These are phyloP conservation scores for Daedalea quercina DNA, from an alignment of 768 basidiomycete species.

Conservation along the genomic window DNA sequence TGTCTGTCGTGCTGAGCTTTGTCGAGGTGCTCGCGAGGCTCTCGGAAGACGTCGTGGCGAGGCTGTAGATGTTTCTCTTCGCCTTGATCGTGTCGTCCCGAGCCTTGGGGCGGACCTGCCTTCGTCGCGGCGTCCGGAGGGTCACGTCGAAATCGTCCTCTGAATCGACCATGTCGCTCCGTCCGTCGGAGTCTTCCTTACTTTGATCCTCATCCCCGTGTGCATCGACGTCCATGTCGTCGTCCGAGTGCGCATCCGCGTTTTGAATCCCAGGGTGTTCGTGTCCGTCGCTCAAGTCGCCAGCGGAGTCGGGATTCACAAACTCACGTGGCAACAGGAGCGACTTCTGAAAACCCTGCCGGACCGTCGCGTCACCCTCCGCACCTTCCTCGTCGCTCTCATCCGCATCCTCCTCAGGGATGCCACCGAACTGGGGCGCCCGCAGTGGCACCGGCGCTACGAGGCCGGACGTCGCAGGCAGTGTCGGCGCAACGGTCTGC, in stretches of 20 bases:
- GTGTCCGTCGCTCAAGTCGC: slow-evolving; percentile 53
- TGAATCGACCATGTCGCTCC: slow-evolving; percentile 31
- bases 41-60: slow-evolving; percentile 15
- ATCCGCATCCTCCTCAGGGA: slow-evolving; percentile 5
- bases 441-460: slow-evolving; percentile 11
- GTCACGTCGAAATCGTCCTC: slow-evolving; percentile 66
- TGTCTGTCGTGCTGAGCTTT: slow-evolving; percentile 23
- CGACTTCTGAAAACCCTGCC: slow-evolving; percentile 65
- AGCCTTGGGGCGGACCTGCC: slow-evolving; percentile 32
- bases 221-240: slow-evolving; percentile 23
- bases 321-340: slow-evolving; percentile 62
- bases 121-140: slow-evolving; percentile 62
- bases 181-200: slow-evolving; percentile 5
- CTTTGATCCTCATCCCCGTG: slow-evolving; percentile 19
- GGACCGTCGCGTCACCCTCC: slow-evolving; percentile 4
- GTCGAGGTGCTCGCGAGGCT: slow-evolving; percentile 18
- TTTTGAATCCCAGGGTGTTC: slow-evolving; percentile 34
- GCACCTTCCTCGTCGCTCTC: background rate
- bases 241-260: slow-evolving; percentile 11
- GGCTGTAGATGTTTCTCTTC: background rate
- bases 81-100: slow-evolving; percentile 7
- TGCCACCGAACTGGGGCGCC: slow-evolving; percentile 10
- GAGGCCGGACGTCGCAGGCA: slow-evolving; percentile 6
- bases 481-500: slow-evolving; percentile 3
- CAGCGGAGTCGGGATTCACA: slow-evolving; percentile 49